These are phyloP conservation scores for Cymbopogon flexuosus DNA, from an alignment of 202 grass and related monocot genomes.

Conservation along the genomic window DNA sequence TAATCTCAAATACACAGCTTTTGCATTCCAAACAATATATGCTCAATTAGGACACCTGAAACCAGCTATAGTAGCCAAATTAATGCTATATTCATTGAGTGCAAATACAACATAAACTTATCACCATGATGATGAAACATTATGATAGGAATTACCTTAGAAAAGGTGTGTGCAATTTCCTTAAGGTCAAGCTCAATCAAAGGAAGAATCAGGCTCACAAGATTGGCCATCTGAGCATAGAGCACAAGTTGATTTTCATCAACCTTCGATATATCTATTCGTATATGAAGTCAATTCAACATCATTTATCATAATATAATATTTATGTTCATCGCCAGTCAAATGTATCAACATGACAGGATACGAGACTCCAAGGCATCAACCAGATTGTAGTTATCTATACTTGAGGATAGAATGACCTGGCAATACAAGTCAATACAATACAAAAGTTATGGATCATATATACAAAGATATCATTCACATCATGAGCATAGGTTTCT, in stretches of 20 bases:
- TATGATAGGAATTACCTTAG: conserved; percentile 55
- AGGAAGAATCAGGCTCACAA: conserved; percentile 74
- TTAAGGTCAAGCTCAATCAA: conserved; percentile 60
- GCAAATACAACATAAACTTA: neutral
- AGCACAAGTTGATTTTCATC: conserved; percentile 65
- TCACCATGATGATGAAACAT: conserved; percentile 1
- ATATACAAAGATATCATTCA: neutral
- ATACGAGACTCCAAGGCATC: conserved; percentile 83
- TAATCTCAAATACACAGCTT: neutral
- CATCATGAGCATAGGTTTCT: neutral
- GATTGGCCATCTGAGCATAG: conserved; percentile 93
- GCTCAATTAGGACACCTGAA: conserved; percentile 17
- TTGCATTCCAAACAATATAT: neutral
- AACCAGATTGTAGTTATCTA: conserved; percentile 66
- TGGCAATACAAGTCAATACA: conserved; percentile 42
- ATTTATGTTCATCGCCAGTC: conserved; percentile 13
- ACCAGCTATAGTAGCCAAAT: neutral
- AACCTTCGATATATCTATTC: conserved; percentile 65
- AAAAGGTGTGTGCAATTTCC: conserved; percentile 73
- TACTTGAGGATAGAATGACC: conserved; percentile 63
- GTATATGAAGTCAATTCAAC: conserved; percentile 35
- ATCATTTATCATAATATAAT: conserved; percentile 12
- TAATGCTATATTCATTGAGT: neutral
- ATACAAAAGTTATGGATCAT: neutral
- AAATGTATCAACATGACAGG: conserved; percentile 35